phyloP scores from a whole-genome alignment of 306 rosid genomes.

The Cicer bijugum region DNA sequence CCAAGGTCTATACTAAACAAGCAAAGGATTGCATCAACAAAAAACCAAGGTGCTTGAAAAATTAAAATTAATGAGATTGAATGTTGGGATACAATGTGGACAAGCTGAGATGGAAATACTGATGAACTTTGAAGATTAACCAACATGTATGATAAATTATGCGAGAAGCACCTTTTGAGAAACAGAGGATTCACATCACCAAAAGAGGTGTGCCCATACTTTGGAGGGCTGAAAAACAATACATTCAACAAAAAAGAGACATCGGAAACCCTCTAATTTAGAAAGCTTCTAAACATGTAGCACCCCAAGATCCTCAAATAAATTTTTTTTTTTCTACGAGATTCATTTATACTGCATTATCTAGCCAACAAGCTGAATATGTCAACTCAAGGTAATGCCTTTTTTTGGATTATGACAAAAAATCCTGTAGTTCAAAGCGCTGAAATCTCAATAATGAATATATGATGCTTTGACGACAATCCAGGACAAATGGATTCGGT shows the following conservation, averaged over 20 bases:
- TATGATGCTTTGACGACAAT: constrained; percentile 10
- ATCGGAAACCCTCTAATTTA: constrained; percentile 20
- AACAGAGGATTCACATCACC: neutral
- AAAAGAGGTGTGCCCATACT: neutral
- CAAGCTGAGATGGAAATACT: constrained; percentile 15
- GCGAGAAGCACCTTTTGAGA: constrained; percentile 14
- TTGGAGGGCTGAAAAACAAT: constrained; percentile 16
- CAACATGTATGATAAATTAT: constrained; percentile 6
- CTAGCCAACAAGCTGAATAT: constrained; percentile 12
- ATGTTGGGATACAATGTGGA: constrained; percentile 6
- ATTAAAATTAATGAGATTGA: neutral
- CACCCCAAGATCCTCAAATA: constrained; percentile 18
- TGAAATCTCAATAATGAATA: constrained; percentile 19
- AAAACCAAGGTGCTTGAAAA: neutral
- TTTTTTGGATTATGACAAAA: neutral
- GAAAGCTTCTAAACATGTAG: constrained; percentile 9
- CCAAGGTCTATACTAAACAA: constrained; percentile 11
- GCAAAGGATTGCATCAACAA: neutral
- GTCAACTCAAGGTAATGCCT: constrained; percentile 9
- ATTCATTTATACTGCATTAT: constrained; percentile 35
- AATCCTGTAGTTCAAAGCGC: constrained; percentile 27
- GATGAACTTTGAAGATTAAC: constrained; percentile 9
- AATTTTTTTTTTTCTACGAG: neutral
- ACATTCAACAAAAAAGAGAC: constrained; percentile 38
- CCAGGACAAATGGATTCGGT: constrained; percentile 11